Evolutionary conservation across 768 basidiomycete genomes (phyloP).

Genomic region (Termitomyces sp.): DNA sequence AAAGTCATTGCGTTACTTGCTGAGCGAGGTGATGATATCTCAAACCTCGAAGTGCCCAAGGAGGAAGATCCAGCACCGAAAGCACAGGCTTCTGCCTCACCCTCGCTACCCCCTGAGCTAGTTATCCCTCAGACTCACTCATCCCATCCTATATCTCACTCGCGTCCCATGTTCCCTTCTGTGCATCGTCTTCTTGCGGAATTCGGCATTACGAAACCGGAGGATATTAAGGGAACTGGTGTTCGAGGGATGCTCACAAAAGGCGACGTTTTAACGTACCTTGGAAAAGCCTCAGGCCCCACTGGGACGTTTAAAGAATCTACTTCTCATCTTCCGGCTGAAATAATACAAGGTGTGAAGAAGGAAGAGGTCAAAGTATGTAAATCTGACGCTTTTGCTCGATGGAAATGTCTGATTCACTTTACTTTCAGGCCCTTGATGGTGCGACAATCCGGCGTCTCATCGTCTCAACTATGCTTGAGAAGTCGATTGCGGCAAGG

Average conservation of each 20-base stretch:
- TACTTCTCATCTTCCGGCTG: constrained; percentile 23
- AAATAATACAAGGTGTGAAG: constrained; percentile 29
- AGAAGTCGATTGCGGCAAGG: constrained; percentile 48
- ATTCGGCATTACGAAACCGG: constrained; percentile 52
- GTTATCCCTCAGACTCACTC: constrained; percentile 29
- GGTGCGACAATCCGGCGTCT: constrained; percentile 60
- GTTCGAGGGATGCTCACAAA: constrained; percentile 93
- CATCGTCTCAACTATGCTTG: constrained; percentile 59
- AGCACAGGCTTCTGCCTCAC: constrained; percentile 22
- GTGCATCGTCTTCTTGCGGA: constrained; percentile 79
- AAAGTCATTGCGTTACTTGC: constrained; percentile 88
- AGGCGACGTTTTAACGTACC: constrained; percentile 85
- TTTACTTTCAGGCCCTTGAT: constrained; percentile 53
- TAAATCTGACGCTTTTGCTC: not conserved
- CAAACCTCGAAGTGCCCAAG: constrained; percentile 68
- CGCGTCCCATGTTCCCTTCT: constrained; percentile 84
- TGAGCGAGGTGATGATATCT: constrained; percentile 94
- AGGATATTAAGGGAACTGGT: constrained; percentile 83
- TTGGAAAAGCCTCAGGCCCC: constrained; percentile 83
- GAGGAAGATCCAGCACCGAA: constrained; percentile 32
- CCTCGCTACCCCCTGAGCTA: constrained; percentile 27
- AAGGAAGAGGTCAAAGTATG: constrained; percentile 27
- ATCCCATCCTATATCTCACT: constrained; percentile 41
- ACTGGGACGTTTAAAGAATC: constrained; percentile 67
- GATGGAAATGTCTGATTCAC: not conserved